A percentile compares a stretch with the other conserved stretches of the same genome.
Conservation (phyloP, 148 eudicot species). For the Rhododendron mucronatum region DNA sequence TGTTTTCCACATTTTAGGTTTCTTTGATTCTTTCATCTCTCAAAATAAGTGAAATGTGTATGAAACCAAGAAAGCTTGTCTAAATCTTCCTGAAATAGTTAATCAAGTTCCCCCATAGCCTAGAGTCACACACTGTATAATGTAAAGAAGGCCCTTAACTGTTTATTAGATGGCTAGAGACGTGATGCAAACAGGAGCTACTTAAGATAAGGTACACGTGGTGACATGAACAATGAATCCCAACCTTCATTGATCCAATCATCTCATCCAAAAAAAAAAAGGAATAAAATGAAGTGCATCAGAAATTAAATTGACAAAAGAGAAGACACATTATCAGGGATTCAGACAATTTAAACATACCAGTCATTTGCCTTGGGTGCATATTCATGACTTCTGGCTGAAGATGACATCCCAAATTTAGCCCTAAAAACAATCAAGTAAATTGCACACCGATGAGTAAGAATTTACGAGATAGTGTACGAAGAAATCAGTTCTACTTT, state of each 20-base stretch:
- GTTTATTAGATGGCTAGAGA: neutral
- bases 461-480: neutral
- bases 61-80: neutral
- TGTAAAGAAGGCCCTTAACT: neutral
- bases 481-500: neutral
- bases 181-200: neutral
- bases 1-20: neutral
- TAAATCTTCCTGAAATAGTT: neutral
- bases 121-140: neutral
- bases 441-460: neutral
- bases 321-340: neutral
- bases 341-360: conserved; percentile 16
- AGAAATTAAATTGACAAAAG: neutral
- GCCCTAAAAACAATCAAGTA: conserved; percentile 14
- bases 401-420: conserved; percentile 22
- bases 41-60: neutral
- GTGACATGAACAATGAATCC: neutral
- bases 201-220: neutral
- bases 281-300: neutral
- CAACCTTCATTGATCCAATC: neutral
- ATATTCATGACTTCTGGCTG: conserved; percentile 20
- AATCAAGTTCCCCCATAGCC: neutral
- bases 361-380: conserved; percentile 14
- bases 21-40: neutral
- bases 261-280: neutral